A percentile compares a stretch with the other conserved stretches of the same genome.
phyloP scores from a whole-genome alignment of 768 basidiomycete genomes.

The Leccinum disarticulatum region DNA sequence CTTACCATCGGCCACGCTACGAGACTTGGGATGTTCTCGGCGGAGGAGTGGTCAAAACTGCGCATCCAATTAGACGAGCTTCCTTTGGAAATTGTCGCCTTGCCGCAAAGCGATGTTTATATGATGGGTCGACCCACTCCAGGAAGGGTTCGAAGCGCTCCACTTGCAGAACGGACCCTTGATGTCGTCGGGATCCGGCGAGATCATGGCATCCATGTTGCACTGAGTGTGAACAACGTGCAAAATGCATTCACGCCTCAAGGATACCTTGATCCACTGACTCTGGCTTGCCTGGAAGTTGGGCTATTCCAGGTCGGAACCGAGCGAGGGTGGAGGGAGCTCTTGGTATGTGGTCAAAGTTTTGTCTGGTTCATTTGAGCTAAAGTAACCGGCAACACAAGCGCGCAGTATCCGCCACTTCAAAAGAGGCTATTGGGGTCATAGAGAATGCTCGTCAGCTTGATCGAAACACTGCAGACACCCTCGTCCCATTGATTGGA shows the following conservation, averaged over 20 bases:
- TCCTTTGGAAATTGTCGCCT: constrained; percentile 53
- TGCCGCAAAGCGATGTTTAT: constrained; percentile 67
- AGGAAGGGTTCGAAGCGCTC: constrained; percentile 25
- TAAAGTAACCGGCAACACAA: constrained; percentile 22
- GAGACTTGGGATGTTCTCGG: constrained; percentile 51
- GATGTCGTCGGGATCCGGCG: constrained; percentile 48
- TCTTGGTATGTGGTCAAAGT: constrained; percentile 43
- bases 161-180: constrained; percentile 52
- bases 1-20: constrained; percentile 57
- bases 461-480: not conserved
- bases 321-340: constrained; percentile 41
- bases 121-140: constrained; percentile 53
- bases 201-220: constrained; percentile 47
- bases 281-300: constrained; percentile 56
- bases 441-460: constrained; percentile 8
- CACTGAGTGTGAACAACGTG: constrained; percentile 64
- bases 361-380: not conserved
- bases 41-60: constrained; percentile 45
- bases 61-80: constrained; percentile 37
- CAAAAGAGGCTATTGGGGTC: constrained; percentile 50
- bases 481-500: constrained; percentile 40
- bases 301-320: constrained; percentile 60
- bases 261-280: constrained; percentile 61
- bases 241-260: constrained; percentile 71
- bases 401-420: constrained; percentile 52